Evolutionary conservation across 176 grass and related monocot species (phyloP).

Genomic region (Cymbopogon citratus): DNA sequence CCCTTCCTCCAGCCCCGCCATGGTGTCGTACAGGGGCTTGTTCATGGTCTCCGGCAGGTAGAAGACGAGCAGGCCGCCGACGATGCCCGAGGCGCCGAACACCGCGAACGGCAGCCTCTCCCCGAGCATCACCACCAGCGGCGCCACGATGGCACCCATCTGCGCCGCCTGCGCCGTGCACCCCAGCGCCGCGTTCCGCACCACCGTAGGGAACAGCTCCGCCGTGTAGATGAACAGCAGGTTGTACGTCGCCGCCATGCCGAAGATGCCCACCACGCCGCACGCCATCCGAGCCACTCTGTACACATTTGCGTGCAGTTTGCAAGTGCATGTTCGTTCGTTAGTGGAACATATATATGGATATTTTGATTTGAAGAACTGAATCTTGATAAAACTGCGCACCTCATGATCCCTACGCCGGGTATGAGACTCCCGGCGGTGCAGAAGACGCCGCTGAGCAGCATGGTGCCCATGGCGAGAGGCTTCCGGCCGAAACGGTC

Average conservation of each 20-base stretch:
- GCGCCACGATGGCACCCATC: slow-evolving; percentile 76
- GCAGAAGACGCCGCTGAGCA: slow-evolving; percentile 66
- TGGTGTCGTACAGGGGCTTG: slow-evolving; percentile 72
- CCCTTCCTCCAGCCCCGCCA: slow-evolving; percentile 66
- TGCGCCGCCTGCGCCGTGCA: slow-evolving; percentile 49
- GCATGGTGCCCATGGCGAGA: slow-evolving; percentile 56
- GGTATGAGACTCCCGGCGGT: slow-evolving; percentile 34
- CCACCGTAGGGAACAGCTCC: slow-evolving; percentile 87
- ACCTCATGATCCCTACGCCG: slow-evolving; percentile 30
- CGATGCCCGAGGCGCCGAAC: slow-evolving; percentile 53
- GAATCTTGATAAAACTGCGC: neutral
- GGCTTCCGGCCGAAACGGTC: slow-evolving; percentile 53
- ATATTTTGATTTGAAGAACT: neutral
- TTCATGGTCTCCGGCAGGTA: slow-evolving; percentile 83
- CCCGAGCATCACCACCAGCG: slow-evolving; percentile 65
- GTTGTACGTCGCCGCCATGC: slow-evolving; percentile 78
- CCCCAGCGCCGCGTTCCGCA: slow-evolving; percentile 64
- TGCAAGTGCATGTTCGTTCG: neutral
- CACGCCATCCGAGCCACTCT: slow-evolving; percentile 57
- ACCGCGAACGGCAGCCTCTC: slow-evolving; percentile 59
- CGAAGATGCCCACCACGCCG: slow-evolving; percentile 74
- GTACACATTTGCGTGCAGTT: neutral
- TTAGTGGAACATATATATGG: neutral
- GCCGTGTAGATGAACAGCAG: slow-evolving; percentile 69
- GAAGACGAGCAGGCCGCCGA: slow-evolving; percentile 42